Percentiles rank a stretch among this genome's conserved stretches.
phyloP scores from a whole-genome alignment of 345 rosid species.

The Acer saccharum region DNA sequence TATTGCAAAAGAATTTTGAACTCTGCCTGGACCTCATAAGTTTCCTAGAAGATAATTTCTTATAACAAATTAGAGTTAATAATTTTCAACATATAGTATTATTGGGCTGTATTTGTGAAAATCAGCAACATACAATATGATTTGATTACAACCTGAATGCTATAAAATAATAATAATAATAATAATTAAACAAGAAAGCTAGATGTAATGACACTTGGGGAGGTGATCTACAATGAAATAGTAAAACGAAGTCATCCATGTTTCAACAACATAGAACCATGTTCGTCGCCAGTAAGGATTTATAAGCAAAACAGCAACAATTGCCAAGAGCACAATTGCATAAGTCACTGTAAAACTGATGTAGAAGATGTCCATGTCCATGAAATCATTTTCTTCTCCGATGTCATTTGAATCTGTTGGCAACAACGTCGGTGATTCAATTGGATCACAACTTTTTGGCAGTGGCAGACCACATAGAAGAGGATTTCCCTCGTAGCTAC shows the following conservation, averaged over 20 bases:
- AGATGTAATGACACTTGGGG: too few species aligned
- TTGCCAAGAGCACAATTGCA: background rate
- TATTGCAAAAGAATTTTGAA: too few species aligned
- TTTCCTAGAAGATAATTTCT: too few species aligned
- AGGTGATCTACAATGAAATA: background rate
- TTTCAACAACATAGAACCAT: slow-evolving; percentile 11
- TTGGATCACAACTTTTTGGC: background rate
- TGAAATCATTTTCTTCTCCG: background rate
- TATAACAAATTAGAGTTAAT: too few species aligned
- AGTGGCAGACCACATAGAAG: background rate
- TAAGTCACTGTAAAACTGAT: background rate
- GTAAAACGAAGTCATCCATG: background rate
- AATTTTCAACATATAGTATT: too few species aligned
- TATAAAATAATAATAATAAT: too few species aligned
- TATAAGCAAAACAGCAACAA: slow-evolving; percentile 7
- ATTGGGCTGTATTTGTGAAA: too few species aligned
- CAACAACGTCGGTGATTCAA: background rate
- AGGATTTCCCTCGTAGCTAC: background rate
- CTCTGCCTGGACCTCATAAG: too few species aligned
- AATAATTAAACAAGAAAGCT: too few species aligned
- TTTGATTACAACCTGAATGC: too few species aligned
- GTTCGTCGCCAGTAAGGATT: slow-evolving; percentile 13
- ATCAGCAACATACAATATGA: too few species aligned
- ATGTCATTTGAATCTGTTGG: too few species aligned
- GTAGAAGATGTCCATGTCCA: slow-evolving; percentile 17